A percentile compares a stretch with the other conserved stretches of the same genome.
Evolutionary conservation across 2,329 filamentous ascomycete species (phyloP).

Genomic region (Ophiostoma sp.): DNA sequence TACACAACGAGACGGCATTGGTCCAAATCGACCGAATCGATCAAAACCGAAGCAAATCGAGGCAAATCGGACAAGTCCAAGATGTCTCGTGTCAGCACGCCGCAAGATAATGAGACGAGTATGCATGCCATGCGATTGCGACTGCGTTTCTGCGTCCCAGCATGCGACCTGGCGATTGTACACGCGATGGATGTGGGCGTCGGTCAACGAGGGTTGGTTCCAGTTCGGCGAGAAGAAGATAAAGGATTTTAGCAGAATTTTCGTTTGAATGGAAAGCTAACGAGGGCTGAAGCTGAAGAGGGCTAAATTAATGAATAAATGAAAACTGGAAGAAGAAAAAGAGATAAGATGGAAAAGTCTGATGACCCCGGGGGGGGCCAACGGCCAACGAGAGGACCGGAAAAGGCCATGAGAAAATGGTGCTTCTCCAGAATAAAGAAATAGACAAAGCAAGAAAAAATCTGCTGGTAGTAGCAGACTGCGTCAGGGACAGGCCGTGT

Average conservation of each 20-base stretch:
- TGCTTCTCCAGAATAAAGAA: background rate
- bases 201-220: background rate
- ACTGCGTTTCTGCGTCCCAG: background rate
- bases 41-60: background rate
- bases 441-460: background rate
- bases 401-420: background rate
- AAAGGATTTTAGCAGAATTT: background rate
- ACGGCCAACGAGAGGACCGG: background rate
- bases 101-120: background rate
- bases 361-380: background rate
- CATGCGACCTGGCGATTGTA: background rate
- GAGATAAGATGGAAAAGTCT: background rate
- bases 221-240: background rate
- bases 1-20: conserved; percentile 19
- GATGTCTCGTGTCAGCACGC: background rate
- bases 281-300: background rate
- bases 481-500: conserved; percentile 1
- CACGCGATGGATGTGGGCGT: background rate
- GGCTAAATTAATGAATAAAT: background rate
- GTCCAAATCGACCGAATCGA: background rate
- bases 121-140: background rate
- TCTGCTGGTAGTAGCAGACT: background rate
- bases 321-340: too few relatives aligned
- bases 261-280: too few relatives aligned
- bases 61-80: background rate